Percentiles rank a stretch among this genome's conserved stretches.
These are phyloP conservation scores for Lasiodiplodia citricola DNA, from an alignment of 2,329 filamentous ascomycete species.

Conservation along the genomic window DNA sequence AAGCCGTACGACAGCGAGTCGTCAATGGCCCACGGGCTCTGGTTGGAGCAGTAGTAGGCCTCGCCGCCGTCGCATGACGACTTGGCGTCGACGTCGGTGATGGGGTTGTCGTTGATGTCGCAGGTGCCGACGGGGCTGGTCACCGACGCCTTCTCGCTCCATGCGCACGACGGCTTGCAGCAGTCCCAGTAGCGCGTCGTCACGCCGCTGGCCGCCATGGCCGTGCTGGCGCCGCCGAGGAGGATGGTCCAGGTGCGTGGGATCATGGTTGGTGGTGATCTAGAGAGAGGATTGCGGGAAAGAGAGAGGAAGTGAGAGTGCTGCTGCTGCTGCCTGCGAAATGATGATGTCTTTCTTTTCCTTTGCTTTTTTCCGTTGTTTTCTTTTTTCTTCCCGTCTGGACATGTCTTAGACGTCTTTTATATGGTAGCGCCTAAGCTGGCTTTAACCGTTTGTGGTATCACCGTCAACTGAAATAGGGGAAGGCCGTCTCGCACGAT, in stretches of 20 bases:
- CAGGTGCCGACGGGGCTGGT: conserved; percentile 60
- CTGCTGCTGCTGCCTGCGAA: neutral
- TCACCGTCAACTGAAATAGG: neutral
- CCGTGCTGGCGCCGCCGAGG: neutral
- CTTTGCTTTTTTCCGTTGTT: neutral
- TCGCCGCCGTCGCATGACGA: conserved; percentile 59
- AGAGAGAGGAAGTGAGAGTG: neutral
- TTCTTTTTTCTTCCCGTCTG: neutral
- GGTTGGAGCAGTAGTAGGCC: conserved; percentile 65
- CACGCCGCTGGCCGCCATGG: neutral
- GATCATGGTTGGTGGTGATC: neutral
- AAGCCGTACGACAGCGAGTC: conserved; percentile 64
- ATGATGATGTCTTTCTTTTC: neutral
- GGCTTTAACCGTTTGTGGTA: neutral
- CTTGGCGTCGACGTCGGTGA: conserved; percentile 54
- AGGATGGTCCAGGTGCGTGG: neutral
- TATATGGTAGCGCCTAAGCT: neutral
- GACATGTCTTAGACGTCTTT: neutral
- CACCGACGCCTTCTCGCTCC: conserved; percentile 63
- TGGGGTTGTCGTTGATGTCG: conserved; percentile 59
- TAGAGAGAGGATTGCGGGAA: neutral
- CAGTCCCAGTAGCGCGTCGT: conserved; percentile 61
- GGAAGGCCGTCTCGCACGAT: neutral
- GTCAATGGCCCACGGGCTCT: conserved; percentile 64
- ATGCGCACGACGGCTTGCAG: conserved; percentile 71